phyloP scores from a whole-genome alignment of 2,329 filamentous ascomycete species.

The Clonostachys sp. region DNA sequence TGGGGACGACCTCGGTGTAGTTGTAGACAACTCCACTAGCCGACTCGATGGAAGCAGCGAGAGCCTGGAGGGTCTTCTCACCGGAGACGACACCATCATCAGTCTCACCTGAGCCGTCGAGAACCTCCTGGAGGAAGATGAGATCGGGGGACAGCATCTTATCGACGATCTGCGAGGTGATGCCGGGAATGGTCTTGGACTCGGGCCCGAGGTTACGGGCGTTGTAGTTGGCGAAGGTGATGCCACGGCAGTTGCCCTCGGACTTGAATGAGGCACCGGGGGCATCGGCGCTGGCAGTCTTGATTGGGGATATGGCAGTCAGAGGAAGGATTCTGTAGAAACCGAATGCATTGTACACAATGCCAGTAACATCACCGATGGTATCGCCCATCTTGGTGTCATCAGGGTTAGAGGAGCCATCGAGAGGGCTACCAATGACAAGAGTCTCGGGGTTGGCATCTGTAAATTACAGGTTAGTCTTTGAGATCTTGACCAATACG shows the following conservation, averaged over 20 bases:
- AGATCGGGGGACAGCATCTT: conserved; percentile 61
- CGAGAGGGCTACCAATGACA: conserved; percentile 59
- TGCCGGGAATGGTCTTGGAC: conserved; percentile 46
- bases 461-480: conserved; percentile 9
- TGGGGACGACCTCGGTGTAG: conserved; percentile 55
- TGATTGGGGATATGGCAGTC: conserved; percentile 47
- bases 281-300: conserved; percentile 37
- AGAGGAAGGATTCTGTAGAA: conserved; percentile 66
- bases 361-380: conserved; percentile 62
- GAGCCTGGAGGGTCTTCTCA: conserved; percentile 53
- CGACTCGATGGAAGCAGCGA: conserved; percentile 45
- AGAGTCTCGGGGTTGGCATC: conserved; percentile 70
- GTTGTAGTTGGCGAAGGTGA: conserved; percentile 66
- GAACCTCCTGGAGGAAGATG: conserved; percentile 66
- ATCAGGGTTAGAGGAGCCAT: conserved; percentile 55
- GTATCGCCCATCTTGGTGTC: conserved; percentile 61
- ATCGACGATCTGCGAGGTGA: conserved; percentile 62
- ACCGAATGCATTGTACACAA: conserved; percentile 61
- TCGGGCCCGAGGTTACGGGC: conserved; percentile 61
- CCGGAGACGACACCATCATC: conserved; percentile 54
- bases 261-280: conserved; percentile 48
- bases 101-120: conserved; percentile 59
- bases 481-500: background rate
- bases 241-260: conserved; percentile 49
- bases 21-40: conserved; percentile 49